phyloP scores from a whole-genome alignment of 768 basidiomycete genomes.

The Rhizopogon vinicolor region DNA sequence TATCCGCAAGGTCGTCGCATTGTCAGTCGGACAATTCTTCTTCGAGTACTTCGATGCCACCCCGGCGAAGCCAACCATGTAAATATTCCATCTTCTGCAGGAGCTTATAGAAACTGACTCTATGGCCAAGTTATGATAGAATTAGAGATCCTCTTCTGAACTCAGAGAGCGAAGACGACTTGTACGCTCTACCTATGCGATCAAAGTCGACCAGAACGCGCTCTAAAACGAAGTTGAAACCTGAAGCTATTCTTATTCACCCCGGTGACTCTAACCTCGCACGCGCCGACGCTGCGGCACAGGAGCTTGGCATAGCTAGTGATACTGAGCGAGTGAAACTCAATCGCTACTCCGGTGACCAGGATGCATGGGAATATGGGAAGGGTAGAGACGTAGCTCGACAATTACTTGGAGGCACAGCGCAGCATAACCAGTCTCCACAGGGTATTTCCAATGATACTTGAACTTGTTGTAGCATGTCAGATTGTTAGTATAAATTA shows the following conservation, averaged over 20 bases:
- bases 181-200: background rate
- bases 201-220: constrained; percentile 23
- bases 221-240: constrained; percentile 49
- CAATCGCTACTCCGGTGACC: constrained; percentile 30
- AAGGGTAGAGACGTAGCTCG: constrained; percentile 48
- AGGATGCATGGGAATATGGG: constrained; percentile 45
- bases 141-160: constrained; percentile 20
- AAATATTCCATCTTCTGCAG: no score
- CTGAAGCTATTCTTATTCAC: constrained; percentile 58
- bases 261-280: constrained; percentile 59
- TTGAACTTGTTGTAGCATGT: background rate
- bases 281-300: constrained; percentile 59
- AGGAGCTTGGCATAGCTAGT: constrained; percentile 46
- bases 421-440: constrained; percentile 6
- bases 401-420: constrained; percentile 31
- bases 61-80: background rate
- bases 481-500: background rate
- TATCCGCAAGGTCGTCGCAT: constrained; percentile 42
- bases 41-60: constrained; percentile 33
- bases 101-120: background rate
- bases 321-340: constrained; percentile 45
- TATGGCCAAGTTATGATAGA: constrained; percentile 10
- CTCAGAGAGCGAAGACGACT: background rate
- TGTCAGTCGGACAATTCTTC: constrained; percentile 55
- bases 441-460: background rate